phyloP scores from a whole-genome alignment of 495 filamentous ascomycete species.

The Aspergillus conjunctus region DNA sequence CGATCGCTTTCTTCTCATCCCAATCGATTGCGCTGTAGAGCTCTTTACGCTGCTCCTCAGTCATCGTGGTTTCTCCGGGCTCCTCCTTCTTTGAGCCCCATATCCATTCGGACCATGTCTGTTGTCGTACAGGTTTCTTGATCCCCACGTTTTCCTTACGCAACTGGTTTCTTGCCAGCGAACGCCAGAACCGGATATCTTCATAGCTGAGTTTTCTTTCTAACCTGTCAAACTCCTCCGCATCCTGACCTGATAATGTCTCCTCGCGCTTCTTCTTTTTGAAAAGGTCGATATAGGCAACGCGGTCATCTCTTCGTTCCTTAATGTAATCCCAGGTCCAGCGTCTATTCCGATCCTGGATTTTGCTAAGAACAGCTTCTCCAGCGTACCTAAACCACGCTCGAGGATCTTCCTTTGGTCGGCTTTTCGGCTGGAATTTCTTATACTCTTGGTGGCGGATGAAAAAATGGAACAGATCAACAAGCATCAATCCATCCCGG shows the following conservation, averaged over 20 bases:
- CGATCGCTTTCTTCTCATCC: constrained; percentile 90
- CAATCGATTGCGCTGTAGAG: constrained; percentile 97
- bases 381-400: constrained; percentile 93
- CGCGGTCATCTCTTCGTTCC: constrained; percentile 86
- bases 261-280: constrained; percentile 87
- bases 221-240: constrained; percentile 68
- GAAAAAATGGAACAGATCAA: constrained; percentile 97
- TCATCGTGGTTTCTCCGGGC: constrained; percentile 76
- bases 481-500: constrained; percentile 93
- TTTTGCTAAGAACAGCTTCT: constrained; percentile 84
- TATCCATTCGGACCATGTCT: constrained; percentile 85
- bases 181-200: constrained; percentile 95
- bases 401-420: constrained; percentile 84
- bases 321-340: constrained; percentile 96
- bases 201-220: constrained; percentile 92
- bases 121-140: constrained; percentile 62
- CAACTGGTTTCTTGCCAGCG: constrained; percentile 88
- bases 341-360: constrained; percentile 83
- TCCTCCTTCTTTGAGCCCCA: constrained; percentile 79
- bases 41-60: constrained; percentile 93
- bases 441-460: constrained; percentile 97
- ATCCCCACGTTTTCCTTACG: constrained; percentile 90
- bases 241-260: constrained; percentile 66
- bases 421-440: constrained; percentile 82
- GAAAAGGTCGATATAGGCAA: constrained; percentile 88